Base-by-base conservation (phyloP, 1,284 basidiomycete genomes). In the Ceratobasidium sp. region DNA sequence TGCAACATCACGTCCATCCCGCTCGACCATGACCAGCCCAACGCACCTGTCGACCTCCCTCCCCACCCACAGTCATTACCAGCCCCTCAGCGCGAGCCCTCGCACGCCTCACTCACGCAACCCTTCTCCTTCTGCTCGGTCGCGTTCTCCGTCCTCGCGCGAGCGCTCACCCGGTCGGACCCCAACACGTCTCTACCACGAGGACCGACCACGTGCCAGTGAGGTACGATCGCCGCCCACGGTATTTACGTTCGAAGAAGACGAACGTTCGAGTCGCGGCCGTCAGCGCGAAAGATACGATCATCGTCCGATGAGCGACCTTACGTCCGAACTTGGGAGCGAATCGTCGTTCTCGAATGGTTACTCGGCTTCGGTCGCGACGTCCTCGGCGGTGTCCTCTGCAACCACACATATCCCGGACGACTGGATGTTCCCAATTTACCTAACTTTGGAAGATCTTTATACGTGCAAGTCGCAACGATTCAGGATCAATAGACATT, bases 401-500 rank as follows among this genome's bases (percentile, higher is more conserved):
- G 15, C 70, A 23, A 62, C 57, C 4, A n/a, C n/a, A n/a, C 17
- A 61, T 48, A 62, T 73, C 40, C 70, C 70, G 7, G 70, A 73
- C 59, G 70, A 73, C 26, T 73, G 70, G 70, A 26, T 73, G 40
- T 71, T 71, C 56, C 69, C 69, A n/a, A 40, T 71, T 26, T 71
- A 71, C 33, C 56, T 71, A 7, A 59, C 69, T 15, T 42, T 71
- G 52, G 69, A 71, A 40, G 69, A 71, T 61, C 26, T 71, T 2
- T 71, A 59, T 33, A 71, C 69, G 38, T 71, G 69, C 56, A 71
- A 71, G 54, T 59, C 69, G 12, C 69, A 71, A 61, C 69, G 69
- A 28, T 75, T 75, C 42, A 79, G 77, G 38, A 77, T 80, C 23
- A 80, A 79, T 1, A 68, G 68, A 38, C 78, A 78, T 44, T 23